Evolutionary conservation across 2,329 filamentous ascomycete species (phyloP), one percentile per base, ranked within the genome.

Genomic region (Pseudocercospora eumusae): DNA sequence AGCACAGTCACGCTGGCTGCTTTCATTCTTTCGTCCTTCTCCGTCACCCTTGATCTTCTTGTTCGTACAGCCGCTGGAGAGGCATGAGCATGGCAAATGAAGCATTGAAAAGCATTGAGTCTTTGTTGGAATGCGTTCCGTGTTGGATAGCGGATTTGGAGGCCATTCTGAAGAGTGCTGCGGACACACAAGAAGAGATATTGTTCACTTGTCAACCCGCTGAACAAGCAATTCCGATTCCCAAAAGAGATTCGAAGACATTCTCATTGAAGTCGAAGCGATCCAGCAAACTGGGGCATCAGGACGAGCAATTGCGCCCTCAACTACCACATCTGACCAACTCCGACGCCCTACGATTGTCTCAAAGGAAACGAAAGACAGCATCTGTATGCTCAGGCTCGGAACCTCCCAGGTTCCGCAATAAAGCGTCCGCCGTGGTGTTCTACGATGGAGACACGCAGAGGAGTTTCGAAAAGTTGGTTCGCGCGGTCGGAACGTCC

Each of bases 391-490:
- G 71, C 6, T 80, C 79, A 3, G 77, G 73, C 18, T 78, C 77
- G 6, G 76, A 75, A 3, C 77, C 80, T 0, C 75, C 80, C 10
- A 85, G 86, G 64, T 89, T 89, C 73, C 86, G 90, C 59, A 87
- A 86, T 3, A 85, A 89, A 67, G 88, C 83, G 61, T 89, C 91
- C 82, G 88, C 93, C 52, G 88, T 95, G 44, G 90, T 97, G n/a
- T 93, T 92, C 76, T 97, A 97, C 74, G 93, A 97, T 73, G 91
- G 89, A 68, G 88, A 91, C 64, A 88, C 96, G 3, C 92, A 97
- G 73, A 86, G 86, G 56, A 86, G 88, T 42, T 92, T 97, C 67
- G 92, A 96, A 70, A 83, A 88, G 59, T 79, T 96, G 55, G 92
- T 96, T 60, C 88, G 91, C 64, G 89, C 90, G 60, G 87, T 97